A percentile compares a stretch with the other conserved stretches of the same genome.
Evolutionary conservation across 2,329 filamentous ascomycete species (phyloP).

Genomic region (Elsinoe batatas): DNA sequence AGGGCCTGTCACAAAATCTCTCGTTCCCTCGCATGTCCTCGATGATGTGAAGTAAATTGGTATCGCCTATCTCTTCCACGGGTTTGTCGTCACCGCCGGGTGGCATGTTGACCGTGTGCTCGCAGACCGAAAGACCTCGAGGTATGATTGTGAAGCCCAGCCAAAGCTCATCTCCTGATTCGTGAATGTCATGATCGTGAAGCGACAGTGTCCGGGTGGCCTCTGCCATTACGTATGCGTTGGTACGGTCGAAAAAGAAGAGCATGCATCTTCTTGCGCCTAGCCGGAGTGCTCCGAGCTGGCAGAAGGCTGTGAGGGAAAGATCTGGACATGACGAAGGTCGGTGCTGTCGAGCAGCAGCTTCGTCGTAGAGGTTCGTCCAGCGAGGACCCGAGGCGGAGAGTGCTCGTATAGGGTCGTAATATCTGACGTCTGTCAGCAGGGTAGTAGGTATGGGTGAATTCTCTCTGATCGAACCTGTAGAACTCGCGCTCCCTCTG

Average conservation of each 20-base stretch:
- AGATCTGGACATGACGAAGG: conserved; percentile 21
- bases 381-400: conserved; percentile 13
- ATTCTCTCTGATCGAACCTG: conserved; percentile 20
- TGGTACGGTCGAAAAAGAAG: conserved; percentile 39
- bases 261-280: conserved; percentile 29
- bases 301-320: conserved; percentile 27
- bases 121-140: conserved; percentile 28
- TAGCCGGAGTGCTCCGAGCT: conserved; percentile 30
- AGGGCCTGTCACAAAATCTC: conserved; percentile 22
- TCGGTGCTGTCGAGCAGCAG: conserved; percentile 8
- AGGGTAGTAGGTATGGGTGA: conserved; percentile 17
- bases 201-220: conserved; percentile 35
- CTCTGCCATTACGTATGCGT: conserved; percentile 44
- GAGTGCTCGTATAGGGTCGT: conserved; percentile 19
- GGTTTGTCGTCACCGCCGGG: conserved; percentile 20
- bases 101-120: conserved; percentile 23
- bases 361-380: conserved; percentile 14
- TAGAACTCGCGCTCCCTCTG: conserved; percentile 19
- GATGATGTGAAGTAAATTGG: conserved; percentile 22
- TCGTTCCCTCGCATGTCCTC: conserved; percentile 23
- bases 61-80: conserved; percentile 16
- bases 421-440: conserved; percentile 20
- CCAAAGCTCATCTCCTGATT: conserved; percentile 27
- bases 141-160: conserved; percentile 27
- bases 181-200: conserved; percentile 27